phyloP scores from a whole-genome alignment of 495 filamentous ascomycete species.

The Beverwykella pulmonaria region DNA sequence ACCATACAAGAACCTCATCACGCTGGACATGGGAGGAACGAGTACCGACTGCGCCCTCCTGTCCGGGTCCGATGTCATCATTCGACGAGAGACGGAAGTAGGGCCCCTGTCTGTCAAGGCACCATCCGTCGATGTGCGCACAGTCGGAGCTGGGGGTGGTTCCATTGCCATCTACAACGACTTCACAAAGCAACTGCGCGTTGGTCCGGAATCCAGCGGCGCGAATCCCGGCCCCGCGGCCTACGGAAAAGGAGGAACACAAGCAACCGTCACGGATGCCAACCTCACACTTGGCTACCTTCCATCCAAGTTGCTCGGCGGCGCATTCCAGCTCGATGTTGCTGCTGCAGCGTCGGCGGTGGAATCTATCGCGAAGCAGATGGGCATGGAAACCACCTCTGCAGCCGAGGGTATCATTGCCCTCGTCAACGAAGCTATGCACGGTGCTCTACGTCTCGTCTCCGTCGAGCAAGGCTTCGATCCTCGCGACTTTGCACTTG shows the following conservation, averaged over 20 bases:
- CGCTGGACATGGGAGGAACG: constrained; percentile 57
- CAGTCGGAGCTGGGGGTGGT: constrained; percentile 56
- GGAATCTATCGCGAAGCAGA: constrained; percentile 49
- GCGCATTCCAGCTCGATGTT: constrained; percentile 51
- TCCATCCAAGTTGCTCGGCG: constrained; percentile 51
- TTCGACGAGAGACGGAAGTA: constrained; percentile 54
- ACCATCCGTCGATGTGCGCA: constrained; percentile 55
- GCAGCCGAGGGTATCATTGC: constrained; percentile 55
- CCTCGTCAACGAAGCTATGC: constrained; percentile 56
- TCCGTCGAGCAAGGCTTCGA: constrained; percentile 58
- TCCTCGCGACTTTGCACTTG: constrained; percentile 56
- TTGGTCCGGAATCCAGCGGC: constrained; percentile 56
- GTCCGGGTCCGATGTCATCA: constrained; percentile 50
- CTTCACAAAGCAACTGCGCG: constrained; percentile 53
- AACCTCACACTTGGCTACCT: constrained; percentile 56
- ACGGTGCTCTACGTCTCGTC: constrained; percentile 55
- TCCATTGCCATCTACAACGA: constrained; percentile 53
- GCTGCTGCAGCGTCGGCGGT: constrained; percentile 47
- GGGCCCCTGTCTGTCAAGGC: constrained; percentile 52
- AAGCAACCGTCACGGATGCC: constrained; percentile 56
- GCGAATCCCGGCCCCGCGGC: constrained; percentile 53
- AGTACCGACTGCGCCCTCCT: constrained; percentile 56
- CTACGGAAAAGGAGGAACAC: constrained; percentile 52
- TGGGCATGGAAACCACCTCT: constrained; percentile 49
- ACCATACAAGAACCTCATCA: constrained; percentile 55